These are phyloP conservation scores for Fusarium nodosum DNA, from an alignment of 2,329 filamentous ascomycete species.

Conservation along the genomic window DNA sequence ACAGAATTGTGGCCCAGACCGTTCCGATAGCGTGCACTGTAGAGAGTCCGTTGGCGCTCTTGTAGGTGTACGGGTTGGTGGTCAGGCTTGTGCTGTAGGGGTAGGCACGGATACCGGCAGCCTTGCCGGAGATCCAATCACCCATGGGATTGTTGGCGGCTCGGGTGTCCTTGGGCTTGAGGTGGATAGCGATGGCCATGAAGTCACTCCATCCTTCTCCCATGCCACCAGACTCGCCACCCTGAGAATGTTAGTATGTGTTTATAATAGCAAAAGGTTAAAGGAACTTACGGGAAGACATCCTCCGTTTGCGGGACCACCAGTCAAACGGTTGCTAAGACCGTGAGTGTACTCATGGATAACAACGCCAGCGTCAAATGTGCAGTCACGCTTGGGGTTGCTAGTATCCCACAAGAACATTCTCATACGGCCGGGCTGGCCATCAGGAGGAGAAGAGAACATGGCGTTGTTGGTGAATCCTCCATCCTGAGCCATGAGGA, in stretches of 20 bases:
- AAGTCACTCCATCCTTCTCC: conserved; percentile 72
- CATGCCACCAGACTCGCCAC: conserved; percentile 67
- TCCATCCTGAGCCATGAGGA: conserved; percentile 70
- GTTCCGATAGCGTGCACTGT: conserved; percentile 64
- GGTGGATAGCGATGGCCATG: conserved; percentile 64
- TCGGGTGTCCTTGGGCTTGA: conserved; percentile 62
- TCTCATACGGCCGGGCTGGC: conserved; percentile 65
- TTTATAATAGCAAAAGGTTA: rapidly evolving
- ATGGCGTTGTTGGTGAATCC: conserved; percentile 69
- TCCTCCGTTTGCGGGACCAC: conserved; percentile 66
- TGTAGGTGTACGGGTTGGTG: conserved; percentile 66
- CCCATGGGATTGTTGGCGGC: conserved; percentile 63
- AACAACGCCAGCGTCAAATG: conserved; percentile 71
- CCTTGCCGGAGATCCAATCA: conserved; percentile 62
- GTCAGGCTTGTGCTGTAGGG: conserved; percentile 65
- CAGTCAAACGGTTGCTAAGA: conserved; percentile 66
- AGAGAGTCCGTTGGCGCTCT: conserved; percentile 54
- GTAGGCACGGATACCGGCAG: conserved; percentile 62
- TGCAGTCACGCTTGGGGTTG: conserved; percentile 64
- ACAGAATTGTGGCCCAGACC: conserved; percentile 58
- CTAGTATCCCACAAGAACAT: conserved; percentile 70
- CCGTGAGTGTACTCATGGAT: conserved; percentile 72
- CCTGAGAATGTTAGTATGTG: conserved; percentile 1
- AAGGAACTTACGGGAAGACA: conserved; percentile 55
- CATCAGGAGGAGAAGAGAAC: conserved; percentile 68